Percentiles rank a stretch among this genome's conserved stretches.
These are phyloP conservation scores for Catunica adiposa DNA, from an alignment of 2,329 filamentous ascomycete genomes.

Conservation along the genomic window DNA sequence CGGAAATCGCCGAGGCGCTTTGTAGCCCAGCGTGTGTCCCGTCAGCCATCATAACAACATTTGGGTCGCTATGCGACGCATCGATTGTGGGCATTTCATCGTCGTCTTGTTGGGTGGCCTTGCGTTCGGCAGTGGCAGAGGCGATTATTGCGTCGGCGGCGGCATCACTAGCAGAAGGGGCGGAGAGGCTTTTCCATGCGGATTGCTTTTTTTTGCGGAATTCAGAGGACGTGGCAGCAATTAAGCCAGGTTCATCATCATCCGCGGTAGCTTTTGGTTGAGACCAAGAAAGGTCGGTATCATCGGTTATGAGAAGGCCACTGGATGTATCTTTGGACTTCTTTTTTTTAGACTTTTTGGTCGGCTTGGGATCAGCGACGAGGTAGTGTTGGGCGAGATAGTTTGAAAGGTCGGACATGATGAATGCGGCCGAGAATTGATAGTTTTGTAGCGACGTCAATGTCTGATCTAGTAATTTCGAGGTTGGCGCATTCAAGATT, in stretches of 20 bases:
- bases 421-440: background rate
- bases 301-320: conserved; percentile 48
- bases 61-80: conserved; percentile 22
- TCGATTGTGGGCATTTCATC: conserved; percentile 34
- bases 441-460: background rate
- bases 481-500: background rate
- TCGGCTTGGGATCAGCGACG: conserved; percentile 37
- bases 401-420: conserved; percentile 44
- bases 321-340: conserved; percentile 24
- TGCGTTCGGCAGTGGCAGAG: conserved; percentile 50
- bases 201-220: conserved; percentile 66
- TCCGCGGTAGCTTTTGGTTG: conserved; percentile 27
- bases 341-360: conserved; percentile 50
- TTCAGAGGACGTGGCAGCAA: conserved; percentile 38
- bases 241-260: conserved; percentile 33
- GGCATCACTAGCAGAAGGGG: conserved; percentile 32
- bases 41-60: conserved; percentile 59
- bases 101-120: conserved; percentile 30
- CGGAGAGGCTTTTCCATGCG: conserved; percentile 58
- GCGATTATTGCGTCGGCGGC: conserved; percentile 67
- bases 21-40: conserved; percentile 80
- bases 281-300: conserved; percentile 40
- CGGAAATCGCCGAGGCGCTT: conserved; percentile 60
- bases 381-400: conserved; percentile 91
- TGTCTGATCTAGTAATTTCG: background rate